Evolutionary conservation across 306 rosid genomes (phyloP), one percentile per base, ranked within the genome.

Genomic region (Castanea crenata): DNA sequence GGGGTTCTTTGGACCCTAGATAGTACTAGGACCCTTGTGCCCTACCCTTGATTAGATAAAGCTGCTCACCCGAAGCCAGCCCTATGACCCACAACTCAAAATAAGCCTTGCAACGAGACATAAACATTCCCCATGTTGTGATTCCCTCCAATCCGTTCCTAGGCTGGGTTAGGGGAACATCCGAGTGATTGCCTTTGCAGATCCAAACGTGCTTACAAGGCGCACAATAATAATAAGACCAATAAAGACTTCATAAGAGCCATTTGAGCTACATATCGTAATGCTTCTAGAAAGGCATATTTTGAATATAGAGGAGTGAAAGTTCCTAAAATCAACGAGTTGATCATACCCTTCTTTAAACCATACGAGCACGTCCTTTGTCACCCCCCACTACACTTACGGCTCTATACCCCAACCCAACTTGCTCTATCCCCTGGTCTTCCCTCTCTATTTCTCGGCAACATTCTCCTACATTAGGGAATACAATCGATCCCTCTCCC

Each of bases 331-430:
- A 29, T 29, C 31, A 1, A 29, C 3, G 3, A 29, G 3, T 29
- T 29, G 31, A 29, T 29, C 31, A 29, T 29, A 29, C 31, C 31
- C 23, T 29, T 29, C 32, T 29, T 29, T 29, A 29, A 34, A 34
- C 6, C 6, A 1, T 25, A 25, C 2, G 27, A 25, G 38, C 38
- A 34, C 6, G 1, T 34, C 38, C 38, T 34, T 6, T 34, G 38
- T 34, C 38, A 32, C 74, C 25, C 7, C n/a, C n/a, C 25, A 19
- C 31, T 18, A 18, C 18, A 25, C 76, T 54, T 54, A 55, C 14
- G n/a, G 29, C 76, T 73, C 51, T 25, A 73, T 73, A 73, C 62
- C 55, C 64, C 52, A 73, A 73, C 65, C 65, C 18, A 73, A 27
- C 64, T 73, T 52, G 65, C 64, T 73, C 52, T 55, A 64, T 64